Evolutionary conservation across 192 early-diverging fungal species (phyloP).

Genomic region (Coemansia sp.): DNA sequence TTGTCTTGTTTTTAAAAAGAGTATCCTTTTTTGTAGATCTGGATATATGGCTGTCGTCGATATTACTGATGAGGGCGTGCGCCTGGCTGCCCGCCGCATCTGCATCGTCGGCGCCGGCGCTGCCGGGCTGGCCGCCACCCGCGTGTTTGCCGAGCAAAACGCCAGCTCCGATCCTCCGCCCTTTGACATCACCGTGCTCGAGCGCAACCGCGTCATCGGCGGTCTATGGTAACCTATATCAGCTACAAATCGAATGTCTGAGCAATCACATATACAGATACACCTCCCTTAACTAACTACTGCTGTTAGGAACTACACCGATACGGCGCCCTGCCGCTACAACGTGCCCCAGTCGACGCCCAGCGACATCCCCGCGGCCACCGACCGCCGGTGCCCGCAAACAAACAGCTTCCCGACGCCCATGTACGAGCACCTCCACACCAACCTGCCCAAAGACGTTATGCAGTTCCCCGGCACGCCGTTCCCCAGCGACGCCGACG

Average conservation of each 20-base stretch:
- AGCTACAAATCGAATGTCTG: background rate
- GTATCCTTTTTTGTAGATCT: background rate
- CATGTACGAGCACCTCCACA: constrained; percentile 46
- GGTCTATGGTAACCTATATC: constrained; percentile 59
- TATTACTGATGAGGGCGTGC: background rate
- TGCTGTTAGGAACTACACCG: constrained; percentile 47
- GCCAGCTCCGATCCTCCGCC: background rate
- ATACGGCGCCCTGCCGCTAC: constrained; percentile 21
- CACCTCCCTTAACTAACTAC: too few species aligned
- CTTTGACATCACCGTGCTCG: constrained; percentile 40
- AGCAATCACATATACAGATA: too few species aligned
- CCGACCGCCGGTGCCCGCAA: constrained; percentile 11
- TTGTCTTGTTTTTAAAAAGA: background rate
- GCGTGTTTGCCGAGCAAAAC: constrained; percentile 19
- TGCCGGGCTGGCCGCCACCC: constrained; percentile 28
- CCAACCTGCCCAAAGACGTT: constrained; percentile 54
- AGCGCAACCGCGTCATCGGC: constrained; percentile 47
- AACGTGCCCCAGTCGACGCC: constrained; percentile 25
- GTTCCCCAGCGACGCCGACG: constrained; percentile 25
- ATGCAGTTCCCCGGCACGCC: constrained; percentile 51
- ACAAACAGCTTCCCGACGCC: constrained; percentile 29
- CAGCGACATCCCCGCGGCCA: background rate
- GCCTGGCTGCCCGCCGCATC: constrained; percentile 12
- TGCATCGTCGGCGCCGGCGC: constrained; percentile 34
- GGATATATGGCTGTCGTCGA: background rate